Evolutionary conservation across 768 basidiomycete genomes (phyloP), one percentile per base, ranked within the genome.

Genomic region (Pleurotus tuber-regium): DNA sequence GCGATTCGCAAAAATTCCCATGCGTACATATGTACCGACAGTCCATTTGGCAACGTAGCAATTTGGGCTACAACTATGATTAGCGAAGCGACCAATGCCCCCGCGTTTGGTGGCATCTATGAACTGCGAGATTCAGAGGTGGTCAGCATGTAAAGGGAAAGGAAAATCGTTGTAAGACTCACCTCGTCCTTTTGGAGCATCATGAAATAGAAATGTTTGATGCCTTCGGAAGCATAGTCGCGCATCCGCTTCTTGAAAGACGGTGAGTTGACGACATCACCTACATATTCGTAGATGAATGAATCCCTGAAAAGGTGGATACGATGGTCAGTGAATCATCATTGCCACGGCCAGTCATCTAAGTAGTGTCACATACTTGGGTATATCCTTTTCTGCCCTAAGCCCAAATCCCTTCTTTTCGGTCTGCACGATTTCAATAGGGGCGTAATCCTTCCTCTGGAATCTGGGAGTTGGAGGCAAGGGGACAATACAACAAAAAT

Each of bases 11-110:
- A 98, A 99, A 59, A 98, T 98, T 39, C 95, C 97, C 96, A 98
- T 98, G 29, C 97, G 86, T 55, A 98, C 84, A 60, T 87, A 80
- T 26, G 80, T 71, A 7, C 89, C 95, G 25, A 98, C 80, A 3
- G 93, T 92, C 97, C 97, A 99, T 69, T 97, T 98, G 24, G 95
- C 93, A 5, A 99, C 97, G 64, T 91, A 96, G 64, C 92, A 98
- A 62, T 98, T 99, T 8, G 97, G 96, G 54, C 84, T 92, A 65
- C 97, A 99, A 57, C 92, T 95, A 70, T 99, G 97, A 66, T 99
- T 99, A 14, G 93, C 90, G 63, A 99, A 99, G 14, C 97, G 88
- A 1, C 94, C 97, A 44, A 96, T 95, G 1, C 94, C 95, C 10
- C 97, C 97, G 58, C 84, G 86, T 67, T 97, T 98, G 1, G 97